phyloP scores from a whole-genome alignment of 768 basidiomycete species.

The Phylloporus sp. region DNA sequence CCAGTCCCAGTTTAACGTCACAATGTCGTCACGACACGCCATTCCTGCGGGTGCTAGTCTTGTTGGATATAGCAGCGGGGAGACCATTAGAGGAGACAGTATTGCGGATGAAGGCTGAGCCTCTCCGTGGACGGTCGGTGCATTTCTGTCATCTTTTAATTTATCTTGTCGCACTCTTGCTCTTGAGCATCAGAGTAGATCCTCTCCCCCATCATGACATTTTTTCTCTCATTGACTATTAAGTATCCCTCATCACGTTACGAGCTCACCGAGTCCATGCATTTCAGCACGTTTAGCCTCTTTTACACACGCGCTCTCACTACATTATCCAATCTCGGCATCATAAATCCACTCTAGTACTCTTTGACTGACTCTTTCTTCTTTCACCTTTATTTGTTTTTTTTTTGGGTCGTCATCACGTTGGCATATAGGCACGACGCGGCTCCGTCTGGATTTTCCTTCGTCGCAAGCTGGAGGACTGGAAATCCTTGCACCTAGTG shows the following conservation, averaged over 20 bases:
- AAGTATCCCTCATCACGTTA: constrained; percentile 12
- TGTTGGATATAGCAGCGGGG: constrained; percentile 14
- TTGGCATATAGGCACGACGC: constrained; percentile 16
- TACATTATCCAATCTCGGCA: constrained; percentile 27
- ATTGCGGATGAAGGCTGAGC: constrained; percentile 30
- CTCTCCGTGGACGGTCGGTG: constrained; percentile 18
- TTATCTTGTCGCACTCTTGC: background rate
- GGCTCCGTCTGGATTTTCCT: constrained; percentile 13
- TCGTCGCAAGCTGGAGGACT: constrained; percentile 7
- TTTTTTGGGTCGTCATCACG: constrained; percentile 9
- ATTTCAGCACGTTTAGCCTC: constrained; percentile 21
- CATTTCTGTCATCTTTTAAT: background rate
- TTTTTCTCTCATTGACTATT: constrained; percentile 11
- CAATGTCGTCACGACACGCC: constrained; percentile 25
- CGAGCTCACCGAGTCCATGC: constrained; percentile 7
- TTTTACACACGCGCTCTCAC: constrained; percentile 5
- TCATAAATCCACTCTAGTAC: constrained; percentile 26
- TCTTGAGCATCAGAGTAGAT: background rate
- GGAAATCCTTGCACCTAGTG: constrained; percentile 7
- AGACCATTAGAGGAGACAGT: constrained; percentile 11
- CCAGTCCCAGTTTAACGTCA: constrained; percentile 42
- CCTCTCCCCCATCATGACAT: background rate
- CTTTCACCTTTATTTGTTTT: background rate
- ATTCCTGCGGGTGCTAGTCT: background rate
- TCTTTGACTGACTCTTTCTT: background rate